Base-by-base conservation (phyloP, 108 stramenopile species). In the Nitzschia palea region DNA sequence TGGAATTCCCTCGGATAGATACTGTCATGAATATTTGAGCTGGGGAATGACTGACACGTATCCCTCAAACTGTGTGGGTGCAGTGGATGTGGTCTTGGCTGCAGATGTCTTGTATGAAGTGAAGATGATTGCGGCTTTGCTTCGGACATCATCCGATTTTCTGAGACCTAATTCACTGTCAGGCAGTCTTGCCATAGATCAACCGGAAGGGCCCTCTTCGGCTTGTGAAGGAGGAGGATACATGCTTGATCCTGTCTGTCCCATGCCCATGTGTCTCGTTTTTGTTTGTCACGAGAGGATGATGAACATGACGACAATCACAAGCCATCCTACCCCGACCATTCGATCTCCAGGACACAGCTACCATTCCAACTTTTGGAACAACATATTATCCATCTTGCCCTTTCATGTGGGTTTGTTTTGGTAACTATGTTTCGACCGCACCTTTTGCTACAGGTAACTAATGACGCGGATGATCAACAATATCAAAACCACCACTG, bases 21-120 rank as follows among this genome's bases (percentile, higher is more conserved):
- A 71, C 23, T 54, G 37, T 6, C 61, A 62, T 5, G 25, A 34
- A 17, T 27, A 43, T 9, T 53, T 73, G 22, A 22, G 52, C 12
- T 65, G 71, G 63, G 71, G 71, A 3, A 25, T 9, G 9, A 5
- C 8, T 5, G 40, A 40, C 4, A 15, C 18, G 18, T 22, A 51
- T 17, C 50, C 50, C n/a, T 10, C 17, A 6, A 6, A 17, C n/a
- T 8, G 8, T 8, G 37, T 40, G 37, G 37, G 37, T 10, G 14
- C 12, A 3, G 58, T 73, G 20, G 81, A 86, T 65, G 67, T 60
- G 34, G 62, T 82, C 0, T 25, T 86, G 26, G 85, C 81, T 8
- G 76, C 85, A 12, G 85, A 86, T 74, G 85, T 86, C 12, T 12
- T 86, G 1, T 86, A 86, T 47, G 85, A 86, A 60, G 6, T 86